Conservation (phyloP, 164 flowering plant genomes). For the Hamamelis virginiana region DNA sequence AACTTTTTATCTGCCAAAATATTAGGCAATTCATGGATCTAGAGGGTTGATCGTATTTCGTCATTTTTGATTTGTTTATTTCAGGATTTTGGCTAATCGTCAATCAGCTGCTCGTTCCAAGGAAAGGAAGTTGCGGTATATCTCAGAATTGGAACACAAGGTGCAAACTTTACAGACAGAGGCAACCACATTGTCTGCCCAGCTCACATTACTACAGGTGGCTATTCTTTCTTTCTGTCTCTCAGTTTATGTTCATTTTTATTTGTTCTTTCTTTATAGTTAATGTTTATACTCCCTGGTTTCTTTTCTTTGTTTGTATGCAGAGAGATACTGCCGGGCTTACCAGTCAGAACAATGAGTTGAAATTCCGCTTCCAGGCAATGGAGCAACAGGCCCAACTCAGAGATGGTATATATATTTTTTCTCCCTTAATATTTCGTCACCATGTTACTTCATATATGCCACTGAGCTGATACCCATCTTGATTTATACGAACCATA, state of each 20-base stretch:
- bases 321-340: conserved; percentile 62
- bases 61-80: neutral
- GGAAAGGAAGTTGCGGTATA: conserved; percentile 35
- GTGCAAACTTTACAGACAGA: conserved; percentile 40
- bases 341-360: conserved; percentile 54
- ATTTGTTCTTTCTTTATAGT: neutral
- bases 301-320: neutral
- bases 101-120: conserved; percentile 46
- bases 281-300: neutral
- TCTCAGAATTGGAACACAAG: conserved; percentile 38
- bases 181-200: conserved; percentile 40
- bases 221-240: neutral
- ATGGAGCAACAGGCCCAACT: conserved; percentile 70
- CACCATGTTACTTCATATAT: neutral
- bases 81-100: conserved; percentile 40
- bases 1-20: neutral
- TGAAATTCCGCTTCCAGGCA: conserved; percentile 64
- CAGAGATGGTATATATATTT: conserved; percentile 44
- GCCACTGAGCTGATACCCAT: neutral
- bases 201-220: conserved; percentile 38
- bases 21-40: neutral
- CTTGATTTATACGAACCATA: neutral
- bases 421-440: neutral
- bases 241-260: neutral
- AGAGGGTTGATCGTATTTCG: neutral